phyloP scores from a whole-genome alignment of 2,329 filamentous ascomycete species.

The Aspergillus puulaauensis region DNA sequence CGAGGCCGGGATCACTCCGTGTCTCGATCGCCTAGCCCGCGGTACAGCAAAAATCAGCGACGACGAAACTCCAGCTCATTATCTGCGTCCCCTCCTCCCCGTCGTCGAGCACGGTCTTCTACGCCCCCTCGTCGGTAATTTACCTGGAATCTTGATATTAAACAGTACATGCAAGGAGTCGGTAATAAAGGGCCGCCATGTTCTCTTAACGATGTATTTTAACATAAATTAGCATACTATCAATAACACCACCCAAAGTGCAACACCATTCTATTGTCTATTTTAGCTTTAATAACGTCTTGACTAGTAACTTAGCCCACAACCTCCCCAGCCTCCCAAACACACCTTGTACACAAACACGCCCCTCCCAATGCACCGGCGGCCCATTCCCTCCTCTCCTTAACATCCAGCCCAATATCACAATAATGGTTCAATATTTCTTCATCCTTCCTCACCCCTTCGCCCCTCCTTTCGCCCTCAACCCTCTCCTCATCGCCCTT shows the following conservation, averaged over 20 bases:
- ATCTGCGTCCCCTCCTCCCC: slow-evolving; percentile 22
- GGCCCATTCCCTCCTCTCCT: slow-evolving; percentile 85
- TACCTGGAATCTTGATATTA: background rate
- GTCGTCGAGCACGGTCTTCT: slow-evolving; percentile 16
- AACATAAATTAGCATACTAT: background rate
- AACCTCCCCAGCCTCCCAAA: slow-evolving; percentile 59
- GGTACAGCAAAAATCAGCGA: slow-evolving; percentile 8
- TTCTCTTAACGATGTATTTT: slow-evolving; percentile 1
- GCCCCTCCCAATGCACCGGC: slow-evolving; percentile 80
- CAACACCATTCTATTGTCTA: background rate
- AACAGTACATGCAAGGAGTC: background rate
- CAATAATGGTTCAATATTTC: slow-evolving; percentile 96
- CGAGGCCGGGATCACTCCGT: slow-evolving; percentile 24
- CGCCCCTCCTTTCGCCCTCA: slow-evolving; percentile 44
- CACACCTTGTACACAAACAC: slow-evolving; percentile 83
- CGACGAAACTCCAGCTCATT: slow-evolving; percentile 20
- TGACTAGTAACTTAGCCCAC: background rate
- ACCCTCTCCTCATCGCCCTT: slow-evolving; percentile 22
- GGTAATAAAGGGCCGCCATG: background rate
- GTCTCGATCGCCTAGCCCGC: slow-evolving; percentile 25
- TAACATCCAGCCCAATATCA: slow-evolving; percentile 75
- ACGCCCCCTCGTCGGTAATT: slow-evolving; percentile 19
- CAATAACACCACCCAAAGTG: background rate
- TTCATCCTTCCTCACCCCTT: slow-evolving; percentile 67
- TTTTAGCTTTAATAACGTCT: background rate